Evolutionary conservation across 371 early-diverging fungal species (phyloP), one percentile per base, ranked within the genome.

Genomic region (Mucor irregularis): DNA sequence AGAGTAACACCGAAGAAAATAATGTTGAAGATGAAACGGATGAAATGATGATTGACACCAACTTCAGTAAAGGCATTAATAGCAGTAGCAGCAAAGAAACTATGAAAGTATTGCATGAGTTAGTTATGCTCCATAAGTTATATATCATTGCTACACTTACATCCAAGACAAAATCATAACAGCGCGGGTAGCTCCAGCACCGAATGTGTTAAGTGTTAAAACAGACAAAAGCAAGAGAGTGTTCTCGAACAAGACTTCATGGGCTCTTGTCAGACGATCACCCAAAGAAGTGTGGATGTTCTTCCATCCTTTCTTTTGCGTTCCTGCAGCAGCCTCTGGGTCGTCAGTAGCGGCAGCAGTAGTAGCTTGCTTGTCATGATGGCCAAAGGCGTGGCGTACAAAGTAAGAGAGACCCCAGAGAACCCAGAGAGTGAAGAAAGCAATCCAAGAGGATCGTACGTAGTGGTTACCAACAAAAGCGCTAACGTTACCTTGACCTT

Each of bases 321-420:
- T 28, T 14, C 28, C 42, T 5, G 62, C 29, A 19, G 61, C 31
- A 30, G 64, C 67, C 31, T 68, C 74, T 11, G 66, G 39, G 30
- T 61, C 62, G 2, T 34, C 49, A 13, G 38, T 42, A 22, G 67
- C 52, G 10, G 45, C 35, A 39, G 45, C 34, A 24, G 40, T 13
- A 5, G 30, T 25, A 16, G 34, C 25, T 14, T 30, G 39, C 26
- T 21, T 35, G 37, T 56, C 54, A 40, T 63, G 57, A 43, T 30
- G n/a, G n/a, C 62, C 69, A 59, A 68, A 66, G 24, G 53, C 64
- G 38, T 74, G 68, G 24, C 74, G 61, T 30, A 74, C 2, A 39
- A 74, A 74, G 58, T 69, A 74, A 33, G 66, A 29, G 8, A 74
- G 43, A 2, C 71, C 71, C 74, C 74, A 74, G 11, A 65, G 51